Conservation (phyloP, 192 early-diverging fungal genomes). For the Linnemannia elongata region DNA sequence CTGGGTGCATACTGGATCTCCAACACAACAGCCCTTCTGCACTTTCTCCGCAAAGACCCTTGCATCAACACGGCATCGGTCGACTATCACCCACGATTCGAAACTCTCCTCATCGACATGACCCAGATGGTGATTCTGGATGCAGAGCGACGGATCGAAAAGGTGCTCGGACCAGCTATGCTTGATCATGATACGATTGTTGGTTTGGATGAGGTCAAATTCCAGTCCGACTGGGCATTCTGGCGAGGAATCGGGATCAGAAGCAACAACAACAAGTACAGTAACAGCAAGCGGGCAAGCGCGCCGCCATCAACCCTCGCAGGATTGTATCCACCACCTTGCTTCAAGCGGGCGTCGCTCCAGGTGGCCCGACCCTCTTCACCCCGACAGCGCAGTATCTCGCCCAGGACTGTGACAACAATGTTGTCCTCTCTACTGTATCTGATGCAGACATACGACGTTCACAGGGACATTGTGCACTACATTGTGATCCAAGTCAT, state of each 20-base stretch:
- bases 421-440: constrained; percentile 76
- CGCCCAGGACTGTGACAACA: constrained; percentile 79
- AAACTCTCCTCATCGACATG: constrained; percentile 80
- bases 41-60: constrained; percentile 88
- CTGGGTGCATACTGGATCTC: constrained; percentile 86
- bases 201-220: constrained; percentile 70
- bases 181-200: constrained; percentile 79
- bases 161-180: constrained; percentile 72
- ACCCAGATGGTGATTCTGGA: constrained; percentile 72
- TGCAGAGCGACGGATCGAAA: constrained; percentile 74
- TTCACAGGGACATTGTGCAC: constrained; percentile 81
- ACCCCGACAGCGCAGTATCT: constrained; percentile 45
- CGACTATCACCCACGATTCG: constrained; percentile 77
- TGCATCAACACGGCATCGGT: constrained; percentile 77
- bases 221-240: constrained; percentile 67
- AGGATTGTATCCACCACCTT: not conserved
- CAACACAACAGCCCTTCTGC: constrained; percentile 83
- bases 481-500: constrained; percentile 82
- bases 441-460: constrained; percentile 75
- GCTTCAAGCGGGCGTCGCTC: constrained; percentile 16
- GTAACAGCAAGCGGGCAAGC: constrained; percentile 33
- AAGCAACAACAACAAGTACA: constrained; percentile 54
- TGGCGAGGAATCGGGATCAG: constrained; percentile 16
- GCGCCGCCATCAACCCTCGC: constrained; percentile 5
- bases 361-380: constrained; percentile 22